These are phyloP conservation scores for Neocucurbitaria cava DNA, from an alignment of 2,329 filamentous ascomycete genomes.

Conservation along the genomic window DNA sequence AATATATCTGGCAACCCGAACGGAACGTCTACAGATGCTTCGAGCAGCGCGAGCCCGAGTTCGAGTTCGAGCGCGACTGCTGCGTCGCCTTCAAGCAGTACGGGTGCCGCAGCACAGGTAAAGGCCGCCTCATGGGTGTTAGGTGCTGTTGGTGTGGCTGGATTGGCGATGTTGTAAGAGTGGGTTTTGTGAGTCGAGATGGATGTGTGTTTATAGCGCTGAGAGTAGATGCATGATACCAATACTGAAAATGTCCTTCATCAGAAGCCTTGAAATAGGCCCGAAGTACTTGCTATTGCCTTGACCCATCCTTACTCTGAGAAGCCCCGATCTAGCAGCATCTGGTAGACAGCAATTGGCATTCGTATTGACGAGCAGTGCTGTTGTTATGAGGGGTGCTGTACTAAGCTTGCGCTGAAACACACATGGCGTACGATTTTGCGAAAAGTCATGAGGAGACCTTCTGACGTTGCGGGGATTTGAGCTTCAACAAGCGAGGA, in stretches of 20 bases:
- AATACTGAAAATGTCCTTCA: not conserved
- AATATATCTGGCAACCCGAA: conserved; percentile 57
- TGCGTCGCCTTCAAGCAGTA: conserved; percentile 18
- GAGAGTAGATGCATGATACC: not conserved
- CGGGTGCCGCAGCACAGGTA: conserved; percentile 36
- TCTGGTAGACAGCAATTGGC: not conserved
- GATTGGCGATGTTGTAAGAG: conserved; percentile 35
- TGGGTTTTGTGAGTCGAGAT: not conserved
- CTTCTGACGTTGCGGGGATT: conserved; percentile 22
- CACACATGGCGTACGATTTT: not conserved
- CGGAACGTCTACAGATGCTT: conserved; percentile 39
- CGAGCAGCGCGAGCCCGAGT: conserved; percentile 28
- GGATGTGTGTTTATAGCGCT: not conserved
- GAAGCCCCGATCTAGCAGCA: not conserved
- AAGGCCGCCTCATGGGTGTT: conserved; percentile 43
- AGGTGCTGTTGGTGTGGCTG: conserved; percentile 44
- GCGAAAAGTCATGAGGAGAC: not conserved
- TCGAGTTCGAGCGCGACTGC: conserved; percentile 18
- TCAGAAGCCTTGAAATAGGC: not conserved
- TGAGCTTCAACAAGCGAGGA: conserved; percentile 23
- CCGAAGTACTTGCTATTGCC: not conserved
- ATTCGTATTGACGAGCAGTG: not conserved
- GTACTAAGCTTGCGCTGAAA: not conserved
- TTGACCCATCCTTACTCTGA: not conserved
- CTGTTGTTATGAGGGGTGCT: not conserved